phyloP scores from a whole-genome alignment of 441 rosid genomes.

The Pelargonium hybrid region DNA sequence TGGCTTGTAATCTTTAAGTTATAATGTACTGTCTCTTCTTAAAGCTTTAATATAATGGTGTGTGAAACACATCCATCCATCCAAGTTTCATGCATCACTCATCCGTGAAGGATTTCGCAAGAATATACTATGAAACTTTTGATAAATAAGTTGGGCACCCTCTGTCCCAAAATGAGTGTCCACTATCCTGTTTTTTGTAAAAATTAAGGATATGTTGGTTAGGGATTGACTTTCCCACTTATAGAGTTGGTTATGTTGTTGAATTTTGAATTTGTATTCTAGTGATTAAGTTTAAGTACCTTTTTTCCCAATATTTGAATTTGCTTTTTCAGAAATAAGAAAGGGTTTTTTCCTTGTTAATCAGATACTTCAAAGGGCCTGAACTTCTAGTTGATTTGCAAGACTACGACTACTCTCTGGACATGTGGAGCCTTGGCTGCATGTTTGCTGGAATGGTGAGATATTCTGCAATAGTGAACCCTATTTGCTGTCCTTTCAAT shows the following conservation, averaged over 20 bases:
- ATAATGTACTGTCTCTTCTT: too few species aligned
- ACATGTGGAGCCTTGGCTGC: slow-evolving; percentile 98
- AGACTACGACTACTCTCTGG: slow-evolving; percentile 92
- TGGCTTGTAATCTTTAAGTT: too few species aligned
- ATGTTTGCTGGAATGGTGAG: slow-evolving; percentile 99
- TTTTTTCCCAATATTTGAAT: not conserved
- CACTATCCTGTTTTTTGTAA: too few species aligned
- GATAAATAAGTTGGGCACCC: too few species aligned
- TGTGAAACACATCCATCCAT: too few species aligned
- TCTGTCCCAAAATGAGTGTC: too few species aligned
- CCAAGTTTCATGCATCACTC: too few species aligned
- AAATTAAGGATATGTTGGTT: too few species aligned
- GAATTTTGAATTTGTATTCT: not conserved
- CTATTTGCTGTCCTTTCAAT: not conserved
- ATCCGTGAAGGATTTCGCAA: too few species aligned
- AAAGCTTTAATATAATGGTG: too few species aligned
- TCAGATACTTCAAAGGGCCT: slow-evolving; percentile 88
- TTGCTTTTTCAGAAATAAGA: not conserved
- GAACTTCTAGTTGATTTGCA: slow-evolving; percentile 88
- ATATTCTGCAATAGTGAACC: not conserved
- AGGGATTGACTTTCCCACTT: too few species aligned
- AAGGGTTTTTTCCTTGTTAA: slow-evolving; percentile 16
- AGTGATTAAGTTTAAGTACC: not conserved
- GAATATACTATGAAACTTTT: too few species aligned
- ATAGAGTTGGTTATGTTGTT: not conserved